Evolutionary conservation across 179 eudicot species (phyloP), one percentile per base, ranked within the genome.

Genomic region (Heliamphora pulchella): DNA sequence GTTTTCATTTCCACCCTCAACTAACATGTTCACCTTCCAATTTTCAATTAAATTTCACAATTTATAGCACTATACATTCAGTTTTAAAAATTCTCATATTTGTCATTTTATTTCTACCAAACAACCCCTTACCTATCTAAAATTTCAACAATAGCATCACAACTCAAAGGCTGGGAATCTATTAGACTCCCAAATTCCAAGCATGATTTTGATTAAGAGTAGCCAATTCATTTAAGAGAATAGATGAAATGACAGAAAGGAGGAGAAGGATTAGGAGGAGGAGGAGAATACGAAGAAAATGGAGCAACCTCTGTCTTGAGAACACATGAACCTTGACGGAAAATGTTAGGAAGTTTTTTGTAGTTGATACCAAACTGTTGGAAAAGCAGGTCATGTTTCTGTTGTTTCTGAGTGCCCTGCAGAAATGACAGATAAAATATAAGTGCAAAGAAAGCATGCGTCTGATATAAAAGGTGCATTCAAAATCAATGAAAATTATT

Each of bases 261-360:
- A 61, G 5, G 20, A 61, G 15, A 11, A 43, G 31, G 31, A 31
- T 31, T 31, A 31, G 31, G 31, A 22, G 63, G 66, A 20, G 71
- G 2, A 57, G 43, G 3, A 75, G 8, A 17, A 58, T 31, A 18
- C 8, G 11, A 61, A 76, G 68, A 55, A 39, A 17, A 54, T 41
- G 69, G 66, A 11, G 62, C 69, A 58, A 88, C 98, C 95, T 94
- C 84, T 82, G 86, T 77, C 86, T 89, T 91, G 62, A 91, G 78
- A 84, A 90, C 85, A 84, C 96, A 94, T 65, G 98, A 88, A 68
- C 99, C 99, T 81, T 96, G 97, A 51, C 98, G 91, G 79, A 87
- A 92, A 75, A 89, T 90, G 47, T 82, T 84, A 63, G 91, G 91
- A 75, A 89, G 85, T 4, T 85, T 84, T 77, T 90, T 91, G 82